These are phyloP conservation scores for Conidiobolus incongruus DNA, from an alignment of 371 early-diverging fungal species.

Conservation along the genomic window DNA sequence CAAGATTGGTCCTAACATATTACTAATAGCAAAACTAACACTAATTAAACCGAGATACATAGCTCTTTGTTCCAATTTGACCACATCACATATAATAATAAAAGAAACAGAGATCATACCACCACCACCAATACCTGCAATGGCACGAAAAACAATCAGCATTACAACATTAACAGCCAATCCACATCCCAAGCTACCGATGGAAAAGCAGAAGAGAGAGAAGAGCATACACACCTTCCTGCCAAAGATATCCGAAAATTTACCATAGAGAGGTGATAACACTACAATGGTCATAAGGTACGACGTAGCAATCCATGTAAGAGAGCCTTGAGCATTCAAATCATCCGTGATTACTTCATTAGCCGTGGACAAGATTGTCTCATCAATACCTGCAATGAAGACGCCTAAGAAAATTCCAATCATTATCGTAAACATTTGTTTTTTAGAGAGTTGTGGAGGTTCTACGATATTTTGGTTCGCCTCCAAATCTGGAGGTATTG, in stretches of 20 bases:
- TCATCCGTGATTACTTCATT: conserved; percentile 53
- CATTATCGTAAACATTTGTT: too few relatives aligned
- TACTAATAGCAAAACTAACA: conserved; percentile 21
- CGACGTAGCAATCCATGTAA: conserved; percentile 48
- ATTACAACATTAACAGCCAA: conserved; percentile 25
- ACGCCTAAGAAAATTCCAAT: too few relatives aligned
- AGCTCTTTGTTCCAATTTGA: conserved; percentile 15
- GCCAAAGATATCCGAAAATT: conserved; percentile 33
- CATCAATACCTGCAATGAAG: conserved; percentile 39
- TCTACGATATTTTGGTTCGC: too few relatives aligned
- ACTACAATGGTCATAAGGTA: conserved; percentile 54
- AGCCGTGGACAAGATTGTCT: conserved; percentile 55
- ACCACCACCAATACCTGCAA: conserved; percentile 40
- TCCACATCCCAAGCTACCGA: conserved; percentile 25
- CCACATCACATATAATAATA: conserved; percentile 43
- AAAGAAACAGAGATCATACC: conserved; percentile 44
- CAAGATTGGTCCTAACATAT: conserved; percentile 36
- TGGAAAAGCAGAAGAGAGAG: conserved; percentile 17
- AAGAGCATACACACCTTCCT: conserved; percentile 24
- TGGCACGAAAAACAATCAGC: conserved; percentile 32
- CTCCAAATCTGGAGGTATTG: too few relatives aligned
- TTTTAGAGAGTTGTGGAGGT: too few relatives aligned
- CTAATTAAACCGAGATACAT: conserved; percentile 23
- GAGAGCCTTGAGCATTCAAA: conserved; percentile 32
- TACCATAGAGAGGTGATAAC: conserved; percentile 43